These are phyloP conservation scores for Colletotrichum sansevieriae DNA, from an alignment of 2,329 filamentous ascomycete species.

Conservation along the genomic window DNA sequence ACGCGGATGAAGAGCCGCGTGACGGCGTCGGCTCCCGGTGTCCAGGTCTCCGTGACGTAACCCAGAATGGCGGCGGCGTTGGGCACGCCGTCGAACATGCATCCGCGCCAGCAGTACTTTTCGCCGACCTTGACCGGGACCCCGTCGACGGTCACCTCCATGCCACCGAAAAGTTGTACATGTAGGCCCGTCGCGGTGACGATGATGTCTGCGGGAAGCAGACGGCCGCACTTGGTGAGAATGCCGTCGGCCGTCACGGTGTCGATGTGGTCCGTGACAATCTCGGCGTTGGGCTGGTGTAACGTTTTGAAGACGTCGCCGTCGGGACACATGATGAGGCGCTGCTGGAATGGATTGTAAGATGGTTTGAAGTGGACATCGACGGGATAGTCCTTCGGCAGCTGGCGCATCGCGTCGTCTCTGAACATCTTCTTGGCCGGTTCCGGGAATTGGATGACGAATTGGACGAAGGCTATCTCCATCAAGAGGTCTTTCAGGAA, in stretches of 20 bases:
- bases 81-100: constrained; percentile 76
- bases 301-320: constrained; percentile 69
- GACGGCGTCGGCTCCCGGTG: constrained; percentile 71
- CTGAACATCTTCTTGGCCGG: constrained; percentile 62
- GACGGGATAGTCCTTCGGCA: constrained; percentile 67
- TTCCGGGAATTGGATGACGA: constrained; percentile 67
- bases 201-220: constrained; percentile 74
- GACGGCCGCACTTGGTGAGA: constrained; percentile 59
- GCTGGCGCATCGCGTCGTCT: constrained; percentile 56
- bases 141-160: constrained; percentile 67
- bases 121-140: constrained; percentile 59
- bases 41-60: constrained; percentile 77
- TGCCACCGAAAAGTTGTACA: constrained; percentile 67
- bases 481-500: constrained; percentile 63
- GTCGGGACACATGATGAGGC: constrained; percentile 75
- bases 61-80: constrained; percentile 73
- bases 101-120: constrained; percentile 72
- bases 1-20: constrained; percentile 63
- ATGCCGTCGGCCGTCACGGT: constrained; percentile 63
- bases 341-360: constrained; percentile 80
- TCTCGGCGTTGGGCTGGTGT: constrained; percentile 56
- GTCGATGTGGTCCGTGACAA: constrained; percentile 67
- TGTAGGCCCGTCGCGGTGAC: constrained; percentile 77
- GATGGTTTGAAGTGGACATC: constrained; percentile 74
- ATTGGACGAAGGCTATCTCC: constrained; percentile 60